Evolutionary conservation across 495 filamentous ascomycete species (phyloP), one percentile per base, ranked within the genome.

Genomic region (Rostrohypoxylon terebratum): DNA sequence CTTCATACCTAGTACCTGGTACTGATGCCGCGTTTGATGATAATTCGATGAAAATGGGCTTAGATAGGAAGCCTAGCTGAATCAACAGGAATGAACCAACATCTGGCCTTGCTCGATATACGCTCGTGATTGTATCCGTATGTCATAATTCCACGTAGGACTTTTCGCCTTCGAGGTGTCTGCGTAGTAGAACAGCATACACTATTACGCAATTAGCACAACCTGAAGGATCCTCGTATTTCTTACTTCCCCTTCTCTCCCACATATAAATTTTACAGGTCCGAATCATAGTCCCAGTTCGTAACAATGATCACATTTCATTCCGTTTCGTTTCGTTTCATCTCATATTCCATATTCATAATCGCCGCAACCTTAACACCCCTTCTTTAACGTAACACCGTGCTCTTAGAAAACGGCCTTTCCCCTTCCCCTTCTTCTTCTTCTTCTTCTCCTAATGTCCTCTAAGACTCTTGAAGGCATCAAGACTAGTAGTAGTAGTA

Each of bases 251-350:
- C n/a, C 16, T 16, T 16, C 16, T 14, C 11, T 2, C 1, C 13
- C 40, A n/a, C 11, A 4, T 2, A 42, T 61, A 71, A 47, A 57
- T 59, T 44, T 55, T 68, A 66, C 63, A 59, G 59, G 33, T 11
- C 64, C 23, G 16, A n/a, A 10, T 21, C 62, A n/a, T 16, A 21
- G 23, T 21, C 62, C 62, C 20, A 14, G 16, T 8, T 28, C 25
- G 9, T 55, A 34, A 51, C 31, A 13, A 36, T 48, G 13, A 21
- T 5, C 40, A 36, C 40, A 20, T 48, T 16, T 20, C 42, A 16
- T n/a, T 16, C n/a, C n/a, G 36, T 10, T 38, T 38, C n/a, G 57
- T 16, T 38, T 28, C 21, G 33, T 31, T 33, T 34, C 40, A 50
- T 34, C 13, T 48, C 40, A 8, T 50, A 25, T 45, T 45, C 42